Percentiles rank a stretch among this genome's conserved stretches.
phyloP scores from a whole-genome alignment of 163 green algal genomes.

The Picocystis sp. region DNA sequence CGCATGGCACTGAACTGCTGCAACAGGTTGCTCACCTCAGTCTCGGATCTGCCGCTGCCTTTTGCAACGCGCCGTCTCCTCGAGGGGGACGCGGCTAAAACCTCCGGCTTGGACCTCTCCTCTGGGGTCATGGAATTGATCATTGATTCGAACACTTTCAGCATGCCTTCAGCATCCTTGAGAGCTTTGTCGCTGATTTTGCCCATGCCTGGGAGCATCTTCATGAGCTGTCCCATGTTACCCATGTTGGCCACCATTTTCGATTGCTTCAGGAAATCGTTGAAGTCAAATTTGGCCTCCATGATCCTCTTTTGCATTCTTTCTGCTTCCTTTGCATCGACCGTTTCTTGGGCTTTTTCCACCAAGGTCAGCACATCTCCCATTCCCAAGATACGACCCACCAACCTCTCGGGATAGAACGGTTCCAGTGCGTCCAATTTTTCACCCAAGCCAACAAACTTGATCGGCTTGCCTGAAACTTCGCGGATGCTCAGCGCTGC shows the following conservation, averaged over 20 bases:
- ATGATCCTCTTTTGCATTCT: constrained; percentile 61
- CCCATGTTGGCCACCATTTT: constrained; percentile 87
- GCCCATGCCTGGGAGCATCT: constrained; percentile 85
- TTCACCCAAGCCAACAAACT: constrained; percentile 93
- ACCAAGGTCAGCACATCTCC: constrained; percentile 91
- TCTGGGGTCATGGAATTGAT: constrained; percentile 19
- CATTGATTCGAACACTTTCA: constrained; percentile 23
- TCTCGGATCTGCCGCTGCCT: constrained; percentile 46
- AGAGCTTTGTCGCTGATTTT: constrained; percentile 25
- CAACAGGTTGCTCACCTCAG: constrained; percentile 48
- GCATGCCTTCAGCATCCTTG: constrained; percentile 13
- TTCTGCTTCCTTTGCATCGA: constrained; percentile 63
- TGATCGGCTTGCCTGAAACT: constrained; percentile 81
- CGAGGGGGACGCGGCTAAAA: constrained; percentile 6
- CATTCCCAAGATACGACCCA: constrained; percentile 82
- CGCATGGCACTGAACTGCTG: constrained; percentile 33
- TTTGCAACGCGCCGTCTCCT: constrained; percentile 55
- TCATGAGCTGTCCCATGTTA: constrained; percentile 61
- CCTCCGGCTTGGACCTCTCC: background rate
- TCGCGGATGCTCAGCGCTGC: constrained; percentile 68
- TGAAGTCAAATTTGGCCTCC: constrained; percentile 91
- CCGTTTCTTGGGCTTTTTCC: constrained; percentile 72
- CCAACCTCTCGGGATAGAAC: constrained; percentile 94
- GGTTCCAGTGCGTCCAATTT: constrained; percentile 86
- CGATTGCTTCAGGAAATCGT: constrained; percentile 92